phyloP scores from a whole-genome alignment of 2,329 filamentous ascomycete genomes.

The Stemphylium vesicarium region DNA sequence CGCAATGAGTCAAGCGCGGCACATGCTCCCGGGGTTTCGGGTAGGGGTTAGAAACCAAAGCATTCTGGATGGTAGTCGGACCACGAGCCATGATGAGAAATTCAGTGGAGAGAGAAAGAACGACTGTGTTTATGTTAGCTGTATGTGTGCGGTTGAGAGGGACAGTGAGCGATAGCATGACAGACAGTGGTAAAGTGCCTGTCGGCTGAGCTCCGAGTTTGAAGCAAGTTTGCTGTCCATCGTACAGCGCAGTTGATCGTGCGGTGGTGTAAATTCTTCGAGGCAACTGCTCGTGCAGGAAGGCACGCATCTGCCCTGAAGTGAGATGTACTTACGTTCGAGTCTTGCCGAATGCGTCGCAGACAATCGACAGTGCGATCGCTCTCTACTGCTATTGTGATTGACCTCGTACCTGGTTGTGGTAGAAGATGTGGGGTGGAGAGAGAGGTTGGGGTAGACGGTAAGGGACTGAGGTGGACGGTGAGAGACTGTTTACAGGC shows the following conservation, averaged over 20 bases:
- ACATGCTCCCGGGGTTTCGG: conserved; percentile 25
- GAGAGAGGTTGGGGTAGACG: not conserved
- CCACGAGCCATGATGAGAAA: conserved; percentile 18
- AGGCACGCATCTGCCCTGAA: not conserved
- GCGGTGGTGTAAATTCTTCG: not conserved
- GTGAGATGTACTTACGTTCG: conserved; percentile 9
- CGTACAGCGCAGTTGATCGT: not conserved
- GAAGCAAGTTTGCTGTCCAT: not conserved
- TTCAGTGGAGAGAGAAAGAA: not conserved
- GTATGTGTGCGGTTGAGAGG: not conserved
- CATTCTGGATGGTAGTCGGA: not conserved
- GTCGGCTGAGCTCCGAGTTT: not conserved
- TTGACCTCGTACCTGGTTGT: not conserved
- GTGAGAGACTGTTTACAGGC: conserved; percentile 11
- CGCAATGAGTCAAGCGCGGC: conserved; percentile 33
- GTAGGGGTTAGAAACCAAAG: conserved; percentile 34
- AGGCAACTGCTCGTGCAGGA: not conserved
- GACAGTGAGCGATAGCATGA: conserved; percentile 8
- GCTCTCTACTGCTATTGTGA: not conserved
- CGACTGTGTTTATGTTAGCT: conserved; percentile 6
- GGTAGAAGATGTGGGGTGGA: conserved; percentile 8
- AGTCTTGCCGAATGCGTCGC: not conserved
- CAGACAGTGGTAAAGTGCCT: not conserved
- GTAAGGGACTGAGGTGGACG: not conserved
- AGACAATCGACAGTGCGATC: not conserved